Evolutionary conservation across 2,329 filamentous ascomycete species (phyloP).

Genomic region (Aspergillus novoparasiticus): DNA sequence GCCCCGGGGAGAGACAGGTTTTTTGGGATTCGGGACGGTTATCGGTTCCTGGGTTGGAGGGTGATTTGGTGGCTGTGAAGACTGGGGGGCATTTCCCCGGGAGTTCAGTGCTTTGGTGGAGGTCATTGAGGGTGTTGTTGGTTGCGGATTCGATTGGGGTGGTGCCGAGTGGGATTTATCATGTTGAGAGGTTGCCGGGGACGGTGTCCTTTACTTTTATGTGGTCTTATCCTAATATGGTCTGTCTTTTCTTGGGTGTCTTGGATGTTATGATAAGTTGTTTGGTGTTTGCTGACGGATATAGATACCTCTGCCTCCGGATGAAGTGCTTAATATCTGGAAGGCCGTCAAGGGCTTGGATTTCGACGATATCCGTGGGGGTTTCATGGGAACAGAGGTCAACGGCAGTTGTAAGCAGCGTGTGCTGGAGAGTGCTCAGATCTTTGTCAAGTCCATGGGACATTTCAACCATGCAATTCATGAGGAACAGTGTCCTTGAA

Average conservation of each 20-base stretch:
- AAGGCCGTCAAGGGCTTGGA: slow-evolving; percentile 61
- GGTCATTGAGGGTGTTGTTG: slow-evolving; percentile 63
- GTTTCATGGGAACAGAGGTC: slow-evolving; percentile 67
- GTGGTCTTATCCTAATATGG: slow-evolving; percentile 72
- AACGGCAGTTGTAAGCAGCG: slow-evolving; percentile 61
- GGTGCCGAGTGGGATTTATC: slow-evolving; percentile 54
- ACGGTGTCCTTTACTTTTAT: slow-evolving; percentile 67
- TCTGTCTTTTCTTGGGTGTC: slow-evolving; percentile 21
- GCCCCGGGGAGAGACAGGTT: slow-evolving; percentile 38
- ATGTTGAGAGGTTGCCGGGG: slow-evolving; percentile 39
- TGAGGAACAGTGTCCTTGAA: slow-evolving; percentile 21
- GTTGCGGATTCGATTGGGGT: slow-evolving; percentile 77
- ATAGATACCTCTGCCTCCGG: slow-evolving; percentile 70
- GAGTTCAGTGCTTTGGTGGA: slow-evolving; percentile 67
- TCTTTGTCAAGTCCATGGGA: slow-evolving; percentile 59
- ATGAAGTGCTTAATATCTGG: slow-evolving; percentile 71
- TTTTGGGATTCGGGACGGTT: slow-evolving; percentile 38
- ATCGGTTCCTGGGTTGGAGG: slow-evolving; percentile 8
- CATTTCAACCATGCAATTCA: slow-evolving; percentile 37
- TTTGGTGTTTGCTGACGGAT: slow-evolving; percentile 4
- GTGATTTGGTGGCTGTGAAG: slow-evolving; percentile 65
- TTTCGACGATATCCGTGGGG: slow-evolving; percentile 69
- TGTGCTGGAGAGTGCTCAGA: slow-evolving; percentile 75
- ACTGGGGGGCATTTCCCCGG: slow-evolving; percentile 80
- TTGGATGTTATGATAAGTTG: slow-evolving; percentile 18